Evolutionary conservation across 2,329 filamentous ascomycete genomes (phyloP), one percentile per base, ranked within the genome.

Genomic region (Fonsecaea nubica): DNA sequence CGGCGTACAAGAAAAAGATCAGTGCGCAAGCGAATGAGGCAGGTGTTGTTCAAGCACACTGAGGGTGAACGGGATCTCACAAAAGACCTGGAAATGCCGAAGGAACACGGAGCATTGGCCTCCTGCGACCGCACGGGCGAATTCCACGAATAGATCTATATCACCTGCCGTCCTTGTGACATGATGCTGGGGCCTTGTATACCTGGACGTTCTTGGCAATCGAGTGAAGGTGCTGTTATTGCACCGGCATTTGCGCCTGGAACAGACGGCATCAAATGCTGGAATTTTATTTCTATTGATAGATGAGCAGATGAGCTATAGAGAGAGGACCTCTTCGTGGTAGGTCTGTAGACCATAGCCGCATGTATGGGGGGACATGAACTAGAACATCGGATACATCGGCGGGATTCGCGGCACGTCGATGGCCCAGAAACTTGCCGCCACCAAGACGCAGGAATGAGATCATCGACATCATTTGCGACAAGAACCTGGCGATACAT

Each of bases 1-100:
- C 97, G 80, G 89, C 92, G 69, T 99, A 99, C 84, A 99, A 99
- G 89, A 97, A 93, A 87, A 89, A 92, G 79, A 97, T 99, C 75
- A 87, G 88, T 18, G 90, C 92, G 13, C 93, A 97, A 81, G 94
- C 94, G 25, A 90, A 96, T 77, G 90, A 90, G 62, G 89, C 90
- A 55, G 95, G 95, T 73, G 93, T 97, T 50, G 95, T 93, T 64
- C 87, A 88, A 77, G 71, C 67, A 30, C 71, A 72, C 58, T 70
- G 45, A 60, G 10, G 35, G n/a, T 15, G 45, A 62, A 32, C 3
- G 12, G 35, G 21, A n/a, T 5, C 7, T 30, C 40, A 45, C 58
- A 32, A 54, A 48, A 62, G 25, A 35, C 25, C 54, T 59, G 25
- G 36, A 62, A 12, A 32, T 32, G 42, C 48, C 15, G 32, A 32